Evolutionary conservation across 2,329 filamentous ascomycete species (phyloP), one percentile per base, ranked within the genome.

Genomic region (Clarireedia sp.): DNA sequence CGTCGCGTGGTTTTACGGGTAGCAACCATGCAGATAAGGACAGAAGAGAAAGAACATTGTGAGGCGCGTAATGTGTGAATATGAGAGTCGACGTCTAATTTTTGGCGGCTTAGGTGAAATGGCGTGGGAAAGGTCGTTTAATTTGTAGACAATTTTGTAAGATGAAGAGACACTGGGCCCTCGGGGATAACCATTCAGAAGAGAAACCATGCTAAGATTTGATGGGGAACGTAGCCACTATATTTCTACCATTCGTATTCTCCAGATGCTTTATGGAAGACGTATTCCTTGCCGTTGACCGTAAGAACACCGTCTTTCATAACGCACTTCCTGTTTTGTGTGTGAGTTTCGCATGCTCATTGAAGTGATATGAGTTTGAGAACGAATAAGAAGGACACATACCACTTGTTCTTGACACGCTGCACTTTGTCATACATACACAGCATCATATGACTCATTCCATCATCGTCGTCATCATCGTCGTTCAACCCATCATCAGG

Each of bases 351-450:
- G 29, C 14, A 10, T 55, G n/a, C 49, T 21, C 46, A 51, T 43
- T 45, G 19, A 19, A 40, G 48, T 2, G 12, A 36, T 40, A 48
- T 21, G 24, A 23, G 44, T 23, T 44, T 51, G 46, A 37, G 36
- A 51, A 46, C 23, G 5, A 50, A 23, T 24, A 14, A 16, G 7
- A 14, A 19, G 29, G 41, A 17, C 37, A 73, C 78, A 51, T 70
- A 85, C 89, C 89, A 94, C 82, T 94, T 99, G 75, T 97, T 99
- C 84, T 99, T 99, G 67, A 97, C 94, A 48, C 94, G 82, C 74
- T 97, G 92, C 9, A 99, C 94, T 76, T 99, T 99, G 76, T 99
- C 94, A 70, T 99, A 99, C 70, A 95, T 96, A 76, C 94, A 99
- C 41, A 99, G 84, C 89, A 99, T 97, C 69, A 95, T 91, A 64